phyloP scores from a whole-genome alignment of 1,284 basidiomycete species.

The Inonotus obliquus region DNA sequence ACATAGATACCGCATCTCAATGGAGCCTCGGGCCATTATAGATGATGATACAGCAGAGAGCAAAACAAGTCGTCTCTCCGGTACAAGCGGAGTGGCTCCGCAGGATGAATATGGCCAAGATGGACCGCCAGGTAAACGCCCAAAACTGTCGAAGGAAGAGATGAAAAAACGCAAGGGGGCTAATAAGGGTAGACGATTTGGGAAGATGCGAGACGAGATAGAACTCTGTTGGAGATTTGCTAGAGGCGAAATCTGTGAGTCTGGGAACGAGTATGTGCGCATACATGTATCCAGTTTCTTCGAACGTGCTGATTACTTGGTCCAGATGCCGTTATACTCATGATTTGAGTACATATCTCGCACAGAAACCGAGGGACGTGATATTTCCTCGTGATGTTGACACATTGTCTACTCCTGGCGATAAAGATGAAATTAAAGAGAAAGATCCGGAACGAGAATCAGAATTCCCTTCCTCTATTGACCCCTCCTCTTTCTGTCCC shows the following conservation, averaged over 20 bases:
- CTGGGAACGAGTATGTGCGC: constrained; percentile 50
- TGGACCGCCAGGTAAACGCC: constrained; percentile 31
- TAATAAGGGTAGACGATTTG: constrained; percentile 75
- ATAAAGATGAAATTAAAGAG: constrained; percentile 28
- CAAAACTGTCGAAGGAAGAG: constrained; percentile 52
- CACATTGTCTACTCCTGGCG: constrained; percentile 40
- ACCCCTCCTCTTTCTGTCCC: constrained; percentile 60
- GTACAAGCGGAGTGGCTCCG: constrained; percentile 26
- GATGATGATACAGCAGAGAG: constrained; percentile 81
- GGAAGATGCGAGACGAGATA: constrained; percentile 66
- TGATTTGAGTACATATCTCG: constrained; percentile 73
- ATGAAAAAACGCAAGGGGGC: constrained; percentile 71
- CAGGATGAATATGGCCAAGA: constrained; percentile 21
- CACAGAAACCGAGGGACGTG: constrained; percentile 72
- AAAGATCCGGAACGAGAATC: constrained; percentile 21
- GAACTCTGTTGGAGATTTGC: constrained; percentile 75
- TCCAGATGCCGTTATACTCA: constrained; percentile 79
- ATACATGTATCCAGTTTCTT: constrained; percentile 1
- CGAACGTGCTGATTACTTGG: not conserved
- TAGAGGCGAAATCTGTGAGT: constrained; percentile 58
- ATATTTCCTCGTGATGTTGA: constrained; percentile 43
- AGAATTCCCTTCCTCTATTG: constrained; percentile 34
- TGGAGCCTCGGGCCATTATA: constrained; percentile 34
- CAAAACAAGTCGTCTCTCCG: constrained; percentile 37
- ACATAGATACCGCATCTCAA: constrained; percentile 55